Percentiles rank a stretch among this genome's conserved stretches.
Evolutionary conservation across 2,329 filamentous ascomycete species (phyloP).

Genomic region (Alternaria sp.): DNA sequence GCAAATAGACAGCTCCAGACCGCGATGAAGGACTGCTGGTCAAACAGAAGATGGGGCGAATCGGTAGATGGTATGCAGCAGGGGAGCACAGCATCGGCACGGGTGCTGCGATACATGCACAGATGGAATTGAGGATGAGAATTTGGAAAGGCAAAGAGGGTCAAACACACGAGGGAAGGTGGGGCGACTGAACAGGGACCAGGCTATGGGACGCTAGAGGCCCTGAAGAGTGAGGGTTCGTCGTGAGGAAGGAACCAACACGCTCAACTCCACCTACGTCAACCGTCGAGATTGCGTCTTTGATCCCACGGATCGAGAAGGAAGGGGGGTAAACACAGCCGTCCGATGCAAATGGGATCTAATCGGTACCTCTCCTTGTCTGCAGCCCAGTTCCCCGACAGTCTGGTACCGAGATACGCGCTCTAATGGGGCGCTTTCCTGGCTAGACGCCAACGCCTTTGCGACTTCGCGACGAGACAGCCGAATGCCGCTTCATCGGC

Average conservation of each 20-base stretch:
- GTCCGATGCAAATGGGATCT: slow-evolving; percentile 8
- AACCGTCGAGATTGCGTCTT: background rate
- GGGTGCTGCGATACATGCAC: background rate
- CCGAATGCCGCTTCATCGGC: slow-evolving; percentile 9
- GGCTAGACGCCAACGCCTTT: slow-evolving; percentile 21
- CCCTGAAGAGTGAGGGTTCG: background rate
- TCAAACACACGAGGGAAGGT: background rate
- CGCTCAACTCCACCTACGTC: slow-evolving; percentile 11
- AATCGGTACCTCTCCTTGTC: slow-evolving; percentile 26
- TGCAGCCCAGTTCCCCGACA: slow-evolving; percentile 36
- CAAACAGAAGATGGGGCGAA: background rate
- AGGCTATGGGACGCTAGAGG: slow-evolving; percentile 3
- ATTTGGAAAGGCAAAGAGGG: background rate
- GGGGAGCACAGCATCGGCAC: slow-evolving; percentile 1
- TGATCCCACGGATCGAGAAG: slow-evolving; percentile 1
- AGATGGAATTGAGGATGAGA: background rate
- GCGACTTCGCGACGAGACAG: slow-evolving; percentile 8
- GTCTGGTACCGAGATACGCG: slow-evolving; percentile 41
- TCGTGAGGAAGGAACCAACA: background rate
- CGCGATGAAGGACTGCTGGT: background rate
- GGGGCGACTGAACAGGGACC: slow-evolving; percentile 1
- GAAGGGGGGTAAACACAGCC: slow-evolving; percentile 10
- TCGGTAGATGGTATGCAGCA: background rate
- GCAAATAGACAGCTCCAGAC: background rate
- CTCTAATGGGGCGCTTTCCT: slow-evolving; percentile 30